A percentile compares a stretch with the other conserved stretches of the same genome.
These are phyloP conservation scores for Tolypocladium tundrense DNA, from an alignment of 2,329 filamentous ascomycete genomes.

Conservation along the genomic window DNA sequence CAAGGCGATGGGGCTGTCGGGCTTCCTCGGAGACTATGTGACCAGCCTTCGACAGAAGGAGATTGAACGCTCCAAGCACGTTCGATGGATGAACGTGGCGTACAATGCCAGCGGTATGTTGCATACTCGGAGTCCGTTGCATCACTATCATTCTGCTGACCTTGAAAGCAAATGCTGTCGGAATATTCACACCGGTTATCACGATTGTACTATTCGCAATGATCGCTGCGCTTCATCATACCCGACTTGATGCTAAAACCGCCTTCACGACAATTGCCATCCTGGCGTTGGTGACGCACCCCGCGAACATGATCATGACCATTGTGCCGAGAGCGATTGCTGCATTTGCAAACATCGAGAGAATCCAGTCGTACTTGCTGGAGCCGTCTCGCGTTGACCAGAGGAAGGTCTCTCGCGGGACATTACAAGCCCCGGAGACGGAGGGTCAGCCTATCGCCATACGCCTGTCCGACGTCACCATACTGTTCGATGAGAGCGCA, in stretches of 20 bases:
- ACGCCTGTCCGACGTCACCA: neutral
- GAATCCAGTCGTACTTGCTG: neutral
- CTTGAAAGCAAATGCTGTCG: neutral
- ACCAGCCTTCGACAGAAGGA: neutral
- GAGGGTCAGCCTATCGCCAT: neutral
- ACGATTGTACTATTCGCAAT: neutral
- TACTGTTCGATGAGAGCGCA: neutral
- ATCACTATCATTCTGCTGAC: neutral
- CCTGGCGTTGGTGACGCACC: slow-evolving; percentile 5
- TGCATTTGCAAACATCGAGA: neutral
- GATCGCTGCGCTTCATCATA: neutral
- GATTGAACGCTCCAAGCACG: neutral
- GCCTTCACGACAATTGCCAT: slow-evolving; percentile 1
- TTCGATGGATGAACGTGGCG: neutral
- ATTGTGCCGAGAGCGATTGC: slow-evolving; percentile 3
- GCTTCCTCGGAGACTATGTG: neutral
- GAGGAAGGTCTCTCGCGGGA: neutral
- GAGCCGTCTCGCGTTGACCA: neutral
- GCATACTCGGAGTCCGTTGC: neutral
- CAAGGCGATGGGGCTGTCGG: neutral
- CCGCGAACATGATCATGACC: slow-evolving; percentile 11
- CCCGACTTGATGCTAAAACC: neutral
- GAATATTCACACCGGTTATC: neutral
- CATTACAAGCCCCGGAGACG: neutral
- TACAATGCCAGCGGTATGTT: neutral